phyloP scores from a whole-genome alignment of 176 grass and related monocot genomes.

The Oryza meyeriana region DNA sequence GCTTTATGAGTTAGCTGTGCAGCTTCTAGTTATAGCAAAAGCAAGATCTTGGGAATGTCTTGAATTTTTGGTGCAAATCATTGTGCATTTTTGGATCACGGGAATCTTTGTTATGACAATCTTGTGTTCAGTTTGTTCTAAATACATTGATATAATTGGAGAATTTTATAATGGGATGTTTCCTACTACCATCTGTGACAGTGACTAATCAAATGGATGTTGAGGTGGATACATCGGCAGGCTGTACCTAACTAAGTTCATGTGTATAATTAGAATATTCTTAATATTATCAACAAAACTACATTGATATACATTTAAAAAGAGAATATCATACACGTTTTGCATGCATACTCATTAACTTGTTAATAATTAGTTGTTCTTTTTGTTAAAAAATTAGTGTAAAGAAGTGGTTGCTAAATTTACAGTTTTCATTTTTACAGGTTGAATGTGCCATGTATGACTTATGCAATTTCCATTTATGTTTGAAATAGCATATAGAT shows the following conservation, averaged over 20 bases:
- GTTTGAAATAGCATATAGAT: not conserved
- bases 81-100: not conserved
- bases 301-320: not conserved
- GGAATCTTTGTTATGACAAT: not conserved
- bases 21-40: not conserved
- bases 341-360: not conserved
- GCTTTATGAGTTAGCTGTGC: not conserved
- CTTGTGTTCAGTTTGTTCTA: not conserved
- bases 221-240: constrained; percentile 20
- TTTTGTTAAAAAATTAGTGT: not conserved
- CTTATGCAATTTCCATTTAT: not conserved
- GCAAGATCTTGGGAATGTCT: not conserved
- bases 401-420: not conserved
- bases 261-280: not conserved
- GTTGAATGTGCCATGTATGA: not conserved
- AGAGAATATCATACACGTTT: not conserved
- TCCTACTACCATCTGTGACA: not conserved
- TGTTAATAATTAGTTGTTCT: not conserved
- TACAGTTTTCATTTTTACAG: not conserved
- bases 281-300: not conserved
- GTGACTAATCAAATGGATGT: not conserved
- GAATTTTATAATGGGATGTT: not conserved
- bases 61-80: not conserved
- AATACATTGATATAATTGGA: not conserved
- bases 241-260: constrained; percentile 3